Evolutionary conservation across 2,329 filamentous ascomycete species (phyloP).

Genomic region (Neofusicoccum parvum): DNA sequence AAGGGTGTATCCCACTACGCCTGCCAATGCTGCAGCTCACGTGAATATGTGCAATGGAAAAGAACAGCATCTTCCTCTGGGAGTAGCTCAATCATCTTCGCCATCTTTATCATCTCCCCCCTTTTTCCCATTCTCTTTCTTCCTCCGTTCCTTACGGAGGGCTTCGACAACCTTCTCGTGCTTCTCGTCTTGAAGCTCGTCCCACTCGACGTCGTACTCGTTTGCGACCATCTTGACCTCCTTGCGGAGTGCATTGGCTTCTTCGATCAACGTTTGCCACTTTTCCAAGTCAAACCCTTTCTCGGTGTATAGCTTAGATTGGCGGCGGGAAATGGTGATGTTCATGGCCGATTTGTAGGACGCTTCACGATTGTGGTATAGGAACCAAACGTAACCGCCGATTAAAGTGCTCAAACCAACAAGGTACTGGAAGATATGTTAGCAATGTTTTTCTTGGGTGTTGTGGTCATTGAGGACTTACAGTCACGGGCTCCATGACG

Average conservation of each 20-base stretch:
- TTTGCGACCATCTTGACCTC: constrained; percentile 81
- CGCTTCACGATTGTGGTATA: constrained; percentile 88
- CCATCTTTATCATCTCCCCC: constrained; percentile 17
- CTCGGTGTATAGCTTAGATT: constrained; percentile 73
- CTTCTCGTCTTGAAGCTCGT: constrained; percentile 73
- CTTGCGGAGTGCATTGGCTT: constrained; percentile 73
- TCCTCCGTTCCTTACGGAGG: constrained; percentile 51
- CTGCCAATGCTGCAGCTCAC: too few species aligned
- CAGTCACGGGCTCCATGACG: constrained; percentile 83
- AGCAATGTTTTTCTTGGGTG: background rate
- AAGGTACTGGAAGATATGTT: constrained; percentile 58
- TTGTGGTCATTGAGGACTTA: constrained; percentile 28
- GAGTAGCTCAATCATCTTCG: background rate
- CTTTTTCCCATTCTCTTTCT: constrained; percentile 31
- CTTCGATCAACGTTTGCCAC: constrained; percentile 79
- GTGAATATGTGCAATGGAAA: background rate
- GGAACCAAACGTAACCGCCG: constrained; percentile 88
- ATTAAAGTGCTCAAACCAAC: constrained; percentile 85
- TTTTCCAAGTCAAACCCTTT: constrained; percentile 73
- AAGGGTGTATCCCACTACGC: too few species aligned
- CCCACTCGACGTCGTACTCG: constrained; percentile 90
- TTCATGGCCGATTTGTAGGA: constrained; percentile 86
- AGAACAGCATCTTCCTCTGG: background rate
- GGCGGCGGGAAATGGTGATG: constrained; percentile 77
- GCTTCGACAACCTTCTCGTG: constrained; percentile 61